phyloP scores from a whole-genome alignment of 1,284 basidiomycete species.

The Cutaneotrichosporon arboriforme region DNA sequence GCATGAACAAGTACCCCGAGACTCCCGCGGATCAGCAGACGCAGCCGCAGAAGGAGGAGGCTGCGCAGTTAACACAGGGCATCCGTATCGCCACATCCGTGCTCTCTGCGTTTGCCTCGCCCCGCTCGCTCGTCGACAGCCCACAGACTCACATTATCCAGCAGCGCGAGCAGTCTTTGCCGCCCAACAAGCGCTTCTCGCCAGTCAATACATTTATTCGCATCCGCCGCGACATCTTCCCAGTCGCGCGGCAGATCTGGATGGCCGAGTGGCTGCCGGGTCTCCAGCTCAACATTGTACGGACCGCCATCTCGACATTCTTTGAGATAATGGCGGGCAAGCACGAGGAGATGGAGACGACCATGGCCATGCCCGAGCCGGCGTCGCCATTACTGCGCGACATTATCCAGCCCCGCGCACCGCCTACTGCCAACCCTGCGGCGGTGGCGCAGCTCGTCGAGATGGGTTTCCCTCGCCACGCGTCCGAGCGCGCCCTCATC shows the following conservation, averaged over 20 bases:
- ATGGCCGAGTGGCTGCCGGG: constrained; percentile 73
- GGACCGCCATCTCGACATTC: constrained; percentile 68
- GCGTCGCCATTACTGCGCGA: constrained; percentile 1
- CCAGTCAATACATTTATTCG: constrained; percentile 70
- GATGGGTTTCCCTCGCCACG: constrained; percentile 90
- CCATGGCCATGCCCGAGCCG: constrained; percentile 2
- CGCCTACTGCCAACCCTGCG: constrained; percentile 59
- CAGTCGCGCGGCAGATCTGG: constrained; percentile 70
- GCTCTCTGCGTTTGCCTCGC: constrained; percentile 68
- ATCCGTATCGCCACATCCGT: constrained; percentile 59
- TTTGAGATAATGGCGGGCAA: constrained; percentile 78
- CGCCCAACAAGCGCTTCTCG: constrained; percentile 67
- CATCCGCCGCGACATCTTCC: constrained; percentile 66
- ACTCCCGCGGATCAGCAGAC: constrained; percentile 56
- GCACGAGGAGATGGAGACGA: constrained; percentile 58
- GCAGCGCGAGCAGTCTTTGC: constrained; percentile 18
- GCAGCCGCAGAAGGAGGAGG: constrained; percentile 57
- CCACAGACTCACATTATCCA: constrained; percentile 59
- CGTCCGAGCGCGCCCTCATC: constrained; percentile 73
- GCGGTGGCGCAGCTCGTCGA: constrained; percentile 79
- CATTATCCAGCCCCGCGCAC: not conserved
- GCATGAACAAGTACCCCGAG: constrained; percentile 51
- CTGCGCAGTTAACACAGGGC: constrained; percentile 4
- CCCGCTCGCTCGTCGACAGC: constrained; percentile 76
- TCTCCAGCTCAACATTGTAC: constrained; percentile 66